phyloP scores from a whole-genome alignment of 495 filamentous ascomycete genomes.

The Hypoxylon subgilvum region DNA sequence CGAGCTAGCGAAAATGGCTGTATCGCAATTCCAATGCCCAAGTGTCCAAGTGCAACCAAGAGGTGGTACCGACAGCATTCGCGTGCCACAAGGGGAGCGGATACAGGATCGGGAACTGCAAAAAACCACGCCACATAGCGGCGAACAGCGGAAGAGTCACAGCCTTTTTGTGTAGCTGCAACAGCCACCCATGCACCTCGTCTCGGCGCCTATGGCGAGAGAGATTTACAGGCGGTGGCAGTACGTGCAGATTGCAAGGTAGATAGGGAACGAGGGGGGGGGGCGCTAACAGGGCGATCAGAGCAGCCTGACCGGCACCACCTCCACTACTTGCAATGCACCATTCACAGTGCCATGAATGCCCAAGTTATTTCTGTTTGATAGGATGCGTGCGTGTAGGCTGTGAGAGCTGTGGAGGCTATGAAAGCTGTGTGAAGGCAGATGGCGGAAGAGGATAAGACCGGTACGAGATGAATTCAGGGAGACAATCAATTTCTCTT shows the following conservation, averaged over 20 bases:
- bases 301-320: slow-evolving; percentile 26
- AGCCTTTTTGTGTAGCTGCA: slow-evolving; percentile 36
- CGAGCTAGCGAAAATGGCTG: slow-evolving; percentile 44
- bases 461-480: slow-evolving; percentile 5
- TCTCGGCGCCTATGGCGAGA: slow-evolving; percentile 32
- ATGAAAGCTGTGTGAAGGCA: slow-evolving; percentile 10
- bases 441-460: slow-evolving; percentile 4
- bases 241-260: slow-evolving; percentile 34
- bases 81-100: slow-evolving; percentile 49
- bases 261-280: slow-evolving; percentile 18
- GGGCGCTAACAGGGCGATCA: slow-evolving; percentile 28
- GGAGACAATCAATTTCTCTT: background rate
- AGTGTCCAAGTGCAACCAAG: slow-evolving; percentile 50
- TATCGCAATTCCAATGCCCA: slow-evolving; percentile 41
- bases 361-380: slow-evolving; percentile 15
- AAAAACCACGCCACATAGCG: slow-evolving; percentile 44
- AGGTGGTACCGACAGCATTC: slow-evolving; percentile 53
- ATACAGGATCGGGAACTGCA: slow-evolving; percentile 51
- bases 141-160: slow-evolving; percentile 34
- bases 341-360: slow-evolving; percentile 10
- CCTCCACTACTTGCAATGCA: background rate
- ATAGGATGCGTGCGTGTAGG: too few species aligned
- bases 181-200: slow-evolving; percentile 40
- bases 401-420: slow-evolving; percentile 11
- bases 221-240: slow-evolving; percentile 34